These are phyloP conservation scores for Talaromyces sp. DNA, from an alignment of 2,329 filamentous ascomycete species.

Conservation along the genomic window DNA sequence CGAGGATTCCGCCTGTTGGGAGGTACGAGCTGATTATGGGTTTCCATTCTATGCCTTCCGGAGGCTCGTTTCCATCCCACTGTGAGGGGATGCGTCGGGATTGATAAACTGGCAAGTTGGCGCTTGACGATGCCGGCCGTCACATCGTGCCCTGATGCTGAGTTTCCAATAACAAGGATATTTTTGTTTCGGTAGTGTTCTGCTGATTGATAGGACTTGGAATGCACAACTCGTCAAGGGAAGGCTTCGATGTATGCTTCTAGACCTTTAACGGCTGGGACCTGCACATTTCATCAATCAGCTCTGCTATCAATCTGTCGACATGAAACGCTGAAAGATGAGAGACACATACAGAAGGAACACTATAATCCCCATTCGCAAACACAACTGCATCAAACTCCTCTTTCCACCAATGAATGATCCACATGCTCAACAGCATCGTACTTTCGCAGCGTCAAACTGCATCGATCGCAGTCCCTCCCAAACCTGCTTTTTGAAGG, in stretches of 20 bases:
- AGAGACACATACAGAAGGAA: conserved; percentile 50
- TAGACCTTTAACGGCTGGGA: conserved; percentile 50
- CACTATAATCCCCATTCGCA: conserved; percentile 57
- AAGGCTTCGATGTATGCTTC: conserved; percentile 41
- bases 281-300: conserved; percentile 29
- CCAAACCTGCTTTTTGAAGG: conserved; percentile 28
- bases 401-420: conserved; percentile 60
- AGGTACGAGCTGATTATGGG: conserved; percentile 51
- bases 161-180: conserved; percentile 60
- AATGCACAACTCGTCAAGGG: conserved; percentile 46
- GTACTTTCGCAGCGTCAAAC: conserved; percentile 48
- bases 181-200: conserved; percentile 40
- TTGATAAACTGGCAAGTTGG: conserved; percentile 50
- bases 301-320: neutral
- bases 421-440: conserved; percentile 38
- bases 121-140: conserved; percentile 50
- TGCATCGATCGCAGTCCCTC: conserved; percentile 52
- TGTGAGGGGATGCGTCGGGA: conserved; percentile 51
- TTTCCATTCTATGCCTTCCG: conserved; percentile 54
- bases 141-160: conserved; percentile 61
- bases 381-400: conserved; percentile 59
- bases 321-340: neutral
- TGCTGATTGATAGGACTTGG: conserved; percentile 48
- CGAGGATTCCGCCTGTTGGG: conserved; percentile 47
- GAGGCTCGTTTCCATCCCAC: conserved; percentile 54